A percentile compares a stretch with the other conserved stretches of the same genome.
Evolutionary conservation across 2,329 filamentous ascomycete genomes (phyloP).

Genomic region (Phialophora chinensis): DNA sequence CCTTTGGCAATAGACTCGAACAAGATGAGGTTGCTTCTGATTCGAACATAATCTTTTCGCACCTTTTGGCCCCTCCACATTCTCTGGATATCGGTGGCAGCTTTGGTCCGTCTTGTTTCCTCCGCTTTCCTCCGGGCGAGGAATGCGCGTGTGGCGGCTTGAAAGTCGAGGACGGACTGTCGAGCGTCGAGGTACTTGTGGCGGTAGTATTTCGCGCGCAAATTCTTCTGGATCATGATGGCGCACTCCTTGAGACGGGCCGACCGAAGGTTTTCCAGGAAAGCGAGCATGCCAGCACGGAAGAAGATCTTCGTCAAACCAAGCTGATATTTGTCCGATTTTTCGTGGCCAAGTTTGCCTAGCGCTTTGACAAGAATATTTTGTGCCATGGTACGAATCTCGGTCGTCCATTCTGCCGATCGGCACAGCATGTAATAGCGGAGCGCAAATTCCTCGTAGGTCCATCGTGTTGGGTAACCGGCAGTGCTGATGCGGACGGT

Average conservation of each 20-base stretch:
- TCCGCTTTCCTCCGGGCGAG: conserved; percentile 78
- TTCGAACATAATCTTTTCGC: conserved; percentile 76
- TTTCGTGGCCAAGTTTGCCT: conserved; percentile 74
- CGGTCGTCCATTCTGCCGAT: conserved; percentile 86
- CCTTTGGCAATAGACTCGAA: conserved; percentile 93
- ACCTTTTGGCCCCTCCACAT: conserved; percentile 94
- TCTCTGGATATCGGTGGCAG: conserved; percentile 91
- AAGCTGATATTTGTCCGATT: conserved; percentile 92
- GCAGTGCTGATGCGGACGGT: conserved; percentile 97
- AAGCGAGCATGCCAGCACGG: conserved; percentile 97
- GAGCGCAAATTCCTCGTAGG: conserved; percentile 96
- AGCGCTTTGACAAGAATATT: conserved; percentile 88
- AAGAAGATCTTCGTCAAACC: conserved; percentile 99
- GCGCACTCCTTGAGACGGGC: conserved; percentile 89
- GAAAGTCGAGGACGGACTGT: conserved; percentile 77
- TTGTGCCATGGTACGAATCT: conserved; percentile 93
- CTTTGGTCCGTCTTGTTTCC: conserved; percentile 80
- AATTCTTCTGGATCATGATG: conserved; percentile 98
- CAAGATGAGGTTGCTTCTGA: conserved; percentile 82
- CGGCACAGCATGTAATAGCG: conserved; percentile 98
- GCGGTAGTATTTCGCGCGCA: conserved; percentile 93
- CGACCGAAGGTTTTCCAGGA: conserved; percentile 92
- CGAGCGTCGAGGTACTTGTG: conserved; percentile 87
- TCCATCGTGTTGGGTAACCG: conserved; percentile 97
- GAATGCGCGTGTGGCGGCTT: conserved; percentile 78